Conservation (phyloP, 352 stramenopile species). For the Globisporangium apiculatum region DNA sequence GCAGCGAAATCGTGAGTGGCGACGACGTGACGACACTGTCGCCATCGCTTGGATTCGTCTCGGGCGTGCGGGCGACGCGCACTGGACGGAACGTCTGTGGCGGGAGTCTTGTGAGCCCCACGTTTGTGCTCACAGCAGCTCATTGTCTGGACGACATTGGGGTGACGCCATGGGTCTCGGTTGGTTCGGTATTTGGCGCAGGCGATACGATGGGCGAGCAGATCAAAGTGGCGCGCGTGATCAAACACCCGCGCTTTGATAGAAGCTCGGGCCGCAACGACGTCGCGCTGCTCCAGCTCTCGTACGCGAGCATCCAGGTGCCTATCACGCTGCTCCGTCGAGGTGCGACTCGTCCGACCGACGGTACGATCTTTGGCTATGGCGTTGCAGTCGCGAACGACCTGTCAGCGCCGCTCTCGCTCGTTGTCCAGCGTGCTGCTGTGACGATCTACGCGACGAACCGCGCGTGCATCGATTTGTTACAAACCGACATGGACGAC, state of each 20-base stretch:
- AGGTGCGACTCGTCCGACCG: not conserved
- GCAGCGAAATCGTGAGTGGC: not conserved
- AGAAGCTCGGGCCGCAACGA: not conserved
- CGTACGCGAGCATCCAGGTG: slow-evolving; percentile 1
- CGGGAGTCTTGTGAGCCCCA: not conserved
- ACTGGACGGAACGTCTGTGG: slow-evolving; percentile 1
- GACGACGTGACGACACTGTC: not conserved
- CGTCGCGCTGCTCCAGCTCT: slow-evolving; percentile 1
- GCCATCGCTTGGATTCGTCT: not conserved
- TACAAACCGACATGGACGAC: not conserved
- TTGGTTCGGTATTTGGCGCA: not conserved
- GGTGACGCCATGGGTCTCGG: not conserved
- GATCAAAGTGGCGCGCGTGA: slow-evolving; percentile 1
- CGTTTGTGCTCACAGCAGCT: slow-evolving; percentile 1
- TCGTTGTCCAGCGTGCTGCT: not conserved
- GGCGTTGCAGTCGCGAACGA: not conserved
- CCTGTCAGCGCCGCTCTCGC: not conserved
- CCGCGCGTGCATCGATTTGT: not conserved
- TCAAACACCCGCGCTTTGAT: not conserved
- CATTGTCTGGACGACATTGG: not conserved
- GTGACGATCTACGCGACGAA: not conserved
- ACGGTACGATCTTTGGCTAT: not conserved
- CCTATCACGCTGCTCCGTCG: not conserved
- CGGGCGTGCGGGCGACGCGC: not conserved
- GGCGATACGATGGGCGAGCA: not conserved